A percentile compares a stretch with the other conserved stretches of the same genome.
phyloP scores from a whole-genome alignment of 2,329 filamentous ascomycete species.

The Aspergillus cejpii region DNA sequence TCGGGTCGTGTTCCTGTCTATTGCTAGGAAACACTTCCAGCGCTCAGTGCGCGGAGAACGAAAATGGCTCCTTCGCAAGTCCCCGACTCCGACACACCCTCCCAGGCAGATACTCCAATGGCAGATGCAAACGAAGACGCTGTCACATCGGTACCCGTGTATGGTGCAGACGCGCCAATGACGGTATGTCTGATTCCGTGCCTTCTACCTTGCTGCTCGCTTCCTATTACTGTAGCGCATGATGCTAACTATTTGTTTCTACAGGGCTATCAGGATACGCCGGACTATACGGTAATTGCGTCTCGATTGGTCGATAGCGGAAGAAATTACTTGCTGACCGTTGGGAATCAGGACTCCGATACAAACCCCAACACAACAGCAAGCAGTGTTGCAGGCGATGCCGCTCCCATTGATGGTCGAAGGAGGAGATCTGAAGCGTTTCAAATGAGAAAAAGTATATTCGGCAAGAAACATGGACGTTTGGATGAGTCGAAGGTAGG shows the following conservation, averaged over 20 bases:
- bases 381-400: constrained; percentile 79
- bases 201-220: not conserved
- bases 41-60: constrained; percentile 23
- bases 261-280: constrained; percentile 52
- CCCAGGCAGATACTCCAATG: constrained; percentile 44
- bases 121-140: constrained; percentile 37
- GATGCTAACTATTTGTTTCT: constrained; percentile 11
- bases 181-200: constrained; percentile 29
- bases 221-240: not conserved
- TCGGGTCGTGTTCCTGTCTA: not conserved
- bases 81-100: constrained; percentile 37
- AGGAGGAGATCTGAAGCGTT: constrained; percentile 81
- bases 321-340: not conserved
- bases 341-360: constrained; percentile 52
- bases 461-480: constrained; percentile 89
- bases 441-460: constrained; percentile 81
- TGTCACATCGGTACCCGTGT: constrained; percentile 33
- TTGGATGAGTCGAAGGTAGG: constrained; percentile 85
- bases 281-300: constrained; percentile 52
- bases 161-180: constrained; percentile 34
- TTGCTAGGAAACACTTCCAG: constrained; percentile 13
- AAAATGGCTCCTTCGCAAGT: constrained; percentile 39
- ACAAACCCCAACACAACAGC: constrained; percentile 63
- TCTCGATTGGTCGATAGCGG: not conserved
- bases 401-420: constrained; percentile 61